Conservation (phyloP, 345 rosid genomes). For the Ceriops zippeliana region DNA sequence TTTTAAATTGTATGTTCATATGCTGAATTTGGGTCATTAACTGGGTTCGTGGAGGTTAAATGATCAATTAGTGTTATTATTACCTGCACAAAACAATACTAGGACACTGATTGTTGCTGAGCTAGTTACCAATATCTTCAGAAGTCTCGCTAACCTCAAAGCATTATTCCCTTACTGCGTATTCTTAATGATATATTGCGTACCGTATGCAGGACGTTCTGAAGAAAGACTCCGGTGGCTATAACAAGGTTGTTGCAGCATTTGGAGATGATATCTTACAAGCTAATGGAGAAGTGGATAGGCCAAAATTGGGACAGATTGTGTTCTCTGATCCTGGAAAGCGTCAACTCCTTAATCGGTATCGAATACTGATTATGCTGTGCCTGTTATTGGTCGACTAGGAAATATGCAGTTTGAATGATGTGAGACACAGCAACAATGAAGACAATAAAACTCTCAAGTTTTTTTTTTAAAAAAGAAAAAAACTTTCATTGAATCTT, state of each 20-base stretch:
- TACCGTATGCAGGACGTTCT: conserved; percentile 20
- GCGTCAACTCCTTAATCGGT: conserved; percentile 83
- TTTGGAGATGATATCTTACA: conserved; percentile 33
- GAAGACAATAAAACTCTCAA: no score
- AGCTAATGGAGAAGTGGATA: conserved; percentile 41
- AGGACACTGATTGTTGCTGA: no score
- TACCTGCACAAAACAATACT: no score
- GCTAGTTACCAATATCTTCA: no score
- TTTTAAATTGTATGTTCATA: no score
- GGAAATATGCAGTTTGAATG: background rate
- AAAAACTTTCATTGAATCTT: background rate
- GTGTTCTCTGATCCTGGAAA: conserved; percentile 79
- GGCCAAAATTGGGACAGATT: conserved; percentile 68
- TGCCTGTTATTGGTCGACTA: background rate
- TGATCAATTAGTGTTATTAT: no score
- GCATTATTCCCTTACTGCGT: no score
- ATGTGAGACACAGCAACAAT: no score
- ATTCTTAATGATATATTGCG: background rate
- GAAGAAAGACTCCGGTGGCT: conserved; percentile 29
- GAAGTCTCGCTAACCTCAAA: no score
- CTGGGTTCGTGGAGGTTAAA: no score
- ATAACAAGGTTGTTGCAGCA: conserved; percentile 31
- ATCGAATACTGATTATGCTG: background rate
- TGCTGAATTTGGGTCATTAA: no score
- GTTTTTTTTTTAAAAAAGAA: background rate